Base-by-base conservation (phyloP, 495 filamentous ascomycete genomes). In the Talaromyces nanjingensis region DNA sequence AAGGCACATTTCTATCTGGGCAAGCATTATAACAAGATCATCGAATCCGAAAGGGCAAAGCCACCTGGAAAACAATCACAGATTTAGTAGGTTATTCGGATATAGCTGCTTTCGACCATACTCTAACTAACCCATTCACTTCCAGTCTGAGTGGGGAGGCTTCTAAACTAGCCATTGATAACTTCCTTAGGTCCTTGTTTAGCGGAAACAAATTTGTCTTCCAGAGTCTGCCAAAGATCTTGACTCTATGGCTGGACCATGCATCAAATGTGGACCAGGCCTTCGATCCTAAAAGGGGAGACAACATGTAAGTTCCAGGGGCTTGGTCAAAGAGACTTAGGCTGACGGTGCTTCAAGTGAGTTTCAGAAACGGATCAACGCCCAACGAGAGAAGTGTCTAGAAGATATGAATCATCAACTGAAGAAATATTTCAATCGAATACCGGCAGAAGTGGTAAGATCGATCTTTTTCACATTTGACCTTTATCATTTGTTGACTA, bases 1-100 rank as follows among this genome's bases (percentile, higher is more conserved):
- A 97, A 96, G 75, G 93, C 90, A 0, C 91, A 97, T 72, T 98
- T 97, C 73, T 96, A 97, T 74, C 83, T 99, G 18, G 94, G 94
- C 12, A 93, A 93, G 63, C 91, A 98, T 74, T 99, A 98, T 80
- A 96, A 97, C 71, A 99, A 97, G 71, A 83, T 98, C 16, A 80
- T 96, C 20, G 93, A 98, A 67, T 89, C 90, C 0, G 91, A 98
- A 70, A 93, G 90, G 71, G 79, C 81, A 8, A 84, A 96, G 52
- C 86, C 88, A 8, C 80, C 84, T 39, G 82, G 84, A 14, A 91
- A 85, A 68, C 84, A 87, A 70, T 81, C 79, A 27, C 72, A 79
- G 25, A 73, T 77, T 29, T 89, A 81, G 77, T 80, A 68, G 65
- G 76, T 66, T 33, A 12, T 29, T 34, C 34, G 14, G n/a, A 64